Evolutionary conservation across 345 rosid species (phyloP).

Genomic region (Gossypium stocksii): DNA sequence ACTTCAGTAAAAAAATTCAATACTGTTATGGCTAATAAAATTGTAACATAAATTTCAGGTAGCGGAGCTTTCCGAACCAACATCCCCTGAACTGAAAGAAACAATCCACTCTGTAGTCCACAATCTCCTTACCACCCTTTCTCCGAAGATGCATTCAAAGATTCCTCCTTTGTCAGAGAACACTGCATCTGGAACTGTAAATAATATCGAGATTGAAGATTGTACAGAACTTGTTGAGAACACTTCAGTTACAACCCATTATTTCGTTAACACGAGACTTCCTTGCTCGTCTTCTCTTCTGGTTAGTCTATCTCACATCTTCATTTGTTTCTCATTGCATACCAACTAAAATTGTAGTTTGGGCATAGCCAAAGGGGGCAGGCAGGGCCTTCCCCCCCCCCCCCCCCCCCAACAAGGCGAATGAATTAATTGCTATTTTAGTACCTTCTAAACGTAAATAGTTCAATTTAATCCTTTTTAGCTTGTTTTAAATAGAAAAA

Average conservation of each 20-base stretch:
- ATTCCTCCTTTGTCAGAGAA: conserved; percentile 52
- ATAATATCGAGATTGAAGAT: conserved; percentile 46
- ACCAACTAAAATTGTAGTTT: too few relatives aligned
- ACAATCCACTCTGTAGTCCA: conserved; percentile 75
- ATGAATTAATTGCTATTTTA: too few relatives aligned
- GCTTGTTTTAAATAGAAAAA: too few relatives aligned
- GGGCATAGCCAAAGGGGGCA: too few relatives aligned
- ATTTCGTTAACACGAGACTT: conserved; percentile 78
- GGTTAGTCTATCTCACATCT: conserved; percentile 41
- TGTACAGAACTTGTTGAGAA: conserved; percentile 70
- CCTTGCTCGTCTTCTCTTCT: conserved; percentile 91
- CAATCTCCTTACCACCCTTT: conserved; percentile 89
- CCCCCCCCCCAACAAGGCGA: accelerated
- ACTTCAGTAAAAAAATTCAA: background rate
- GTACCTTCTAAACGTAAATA: too few relatives aligned
- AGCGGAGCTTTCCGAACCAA: conserved; percentile 91
- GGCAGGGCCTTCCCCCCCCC: too few relatives aligned
- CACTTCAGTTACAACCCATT: conserved; percentile 78
- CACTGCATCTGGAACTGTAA: conserved; percentile 40
- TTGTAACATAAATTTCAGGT: conserved; percentile 45
- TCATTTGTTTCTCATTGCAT: too few relatives aligned
- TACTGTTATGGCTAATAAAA: conserved; percentile 2
- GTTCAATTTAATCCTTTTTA: too few relatives aligned
- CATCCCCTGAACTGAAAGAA: conserved; percentile 68
- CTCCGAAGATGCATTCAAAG: conserved; percentile 83